Conservation (phyloP, 768 basidiomycete species). For the Xerocomellus intermedius region DNA sequence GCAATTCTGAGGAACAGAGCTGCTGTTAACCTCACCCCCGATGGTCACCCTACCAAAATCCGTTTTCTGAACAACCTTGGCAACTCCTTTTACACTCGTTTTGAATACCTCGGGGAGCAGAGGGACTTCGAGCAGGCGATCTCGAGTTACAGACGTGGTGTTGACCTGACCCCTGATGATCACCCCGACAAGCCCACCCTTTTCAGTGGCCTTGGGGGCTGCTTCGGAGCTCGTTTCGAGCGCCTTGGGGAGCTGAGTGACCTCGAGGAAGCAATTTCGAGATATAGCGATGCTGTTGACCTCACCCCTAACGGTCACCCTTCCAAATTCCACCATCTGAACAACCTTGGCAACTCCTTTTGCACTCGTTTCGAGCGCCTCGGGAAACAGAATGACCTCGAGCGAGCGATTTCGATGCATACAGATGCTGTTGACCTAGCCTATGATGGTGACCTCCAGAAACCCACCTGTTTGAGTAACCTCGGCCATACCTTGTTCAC, state of each 20-base stretch:
- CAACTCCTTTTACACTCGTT: not conserved
- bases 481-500: too few relatives aligned
- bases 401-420: not conserved
- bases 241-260: not conserved
- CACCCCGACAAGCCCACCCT: too few relatives aligned
- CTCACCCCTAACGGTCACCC: too few relatives aligned
- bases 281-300: too few relatives aligned
- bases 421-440: too few relatives aligned
- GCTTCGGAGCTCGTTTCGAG: not conserved
- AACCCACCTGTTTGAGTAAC: too few relatives aligned
- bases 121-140: not conserved
- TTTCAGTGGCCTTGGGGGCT: not conserved
- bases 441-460: too few relatives aligned
- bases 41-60: not conserved
- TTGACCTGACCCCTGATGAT: too few relatives aligned
- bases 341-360: too few relatives aligned
- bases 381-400: not conserved
- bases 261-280: not conserved
- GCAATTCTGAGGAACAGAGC: not conserved
- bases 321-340: too few relatives aligned
- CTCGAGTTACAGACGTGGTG: not conserved
- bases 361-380: not conserved
- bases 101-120: not conserved
- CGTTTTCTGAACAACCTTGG: not conserved
- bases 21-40: not conserved